These are phyloP conservation scores for Saccharomycopsis phalli DNA, from an alignment of 1,139 yeast species.

Conservation along the genomic window DNA sequence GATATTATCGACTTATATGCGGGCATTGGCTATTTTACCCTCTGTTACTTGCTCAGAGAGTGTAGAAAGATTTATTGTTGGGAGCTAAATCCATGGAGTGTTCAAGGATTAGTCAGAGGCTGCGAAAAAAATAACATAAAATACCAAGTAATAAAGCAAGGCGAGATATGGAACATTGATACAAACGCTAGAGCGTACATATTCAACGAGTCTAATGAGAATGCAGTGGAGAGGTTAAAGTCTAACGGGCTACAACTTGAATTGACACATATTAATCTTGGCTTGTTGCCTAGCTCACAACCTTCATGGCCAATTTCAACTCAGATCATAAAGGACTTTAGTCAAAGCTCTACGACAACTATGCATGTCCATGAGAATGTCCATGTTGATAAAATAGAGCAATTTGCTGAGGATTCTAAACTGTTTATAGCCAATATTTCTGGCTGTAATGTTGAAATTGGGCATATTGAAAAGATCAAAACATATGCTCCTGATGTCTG, in stretches of 20 bases:
- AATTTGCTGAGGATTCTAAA: slow-evolving; percentile 24
- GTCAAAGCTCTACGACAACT: slow-evolving; percentile 24
- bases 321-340: slow-evolving; percentile 23
- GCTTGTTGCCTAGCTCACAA: slow-evolving; percentile 63
- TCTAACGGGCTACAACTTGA: slow-evolving; percentile 22
- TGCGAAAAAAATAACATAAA: slow-evolving; percentile 37
- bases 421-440: not conserved
- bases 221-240: slow-evolving; percentile 36
- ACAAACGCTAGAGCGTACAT: slow-evolving; percentile 31
- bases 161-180: slow-evolving; percentile 19
- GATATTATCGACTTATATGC: slow-evolving; percentile 65
- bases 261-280: slow-evolving; percentile 64
- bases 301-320: slow-evolving; percentile 50
- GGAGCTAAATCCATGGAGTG: slow-evolving; percentile 84
- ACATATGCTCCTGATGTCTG: slow-evolving; percentile 84
- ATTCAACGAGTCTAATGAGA: slow-evolving; percentile 56
- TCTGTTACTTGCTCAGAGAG: slow-evolving; percentile 51
- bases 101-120: slow-evolving; percentile 59
- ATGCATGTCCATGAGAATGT: slow-evolving; percentile 78
- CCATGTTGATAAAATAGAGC: slow-evolving; percentile 34
- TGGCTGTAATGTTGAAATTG: slow-evolving; percentile 1
- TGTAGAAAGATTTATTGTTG: slow-evolving; percentile 58
- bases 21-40: slow-evolving; percentile 81
- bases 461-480: slow-evolving; percentile 45
- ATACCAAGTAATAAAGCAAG: slow-evolving; percentile 27